Evolutionary conservation across 163 green algal genomes (phyloP).

Genomic region (Coccomyxa subellipsoidea): DNA sequence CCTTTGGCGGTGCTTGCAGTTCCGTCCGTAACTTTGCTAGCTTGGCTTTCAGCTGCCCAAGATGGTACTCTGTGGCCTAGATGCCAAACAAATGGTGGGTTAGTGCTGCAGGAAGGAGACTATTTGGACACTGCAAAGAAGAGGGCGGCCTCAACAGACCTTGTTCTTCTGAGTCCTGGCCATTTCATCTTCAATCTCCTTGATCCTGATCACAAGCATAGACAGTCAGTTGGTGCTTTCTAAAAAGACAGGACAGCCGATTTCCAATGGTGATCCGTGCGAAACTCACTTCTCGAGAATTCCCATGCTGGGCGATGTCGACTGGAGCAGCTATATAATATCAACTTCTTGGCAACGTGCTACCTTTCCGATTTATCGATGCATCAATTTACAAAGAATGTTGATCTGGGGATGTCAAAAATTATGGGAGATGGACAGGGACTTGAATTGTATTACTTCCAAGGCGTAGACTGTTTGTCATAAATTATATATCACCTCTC

Average conservation of each 20-base stretch:
- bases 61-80: slow-evolving; percentile 90
- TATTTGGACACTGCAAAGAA: not conserved
- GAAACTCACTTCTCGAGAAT: slow-evolving; percentile 81
- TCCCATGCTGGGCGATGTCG: slow-evolving; percentile 64
- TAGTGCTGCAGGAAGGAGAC: too few relatives aligned
- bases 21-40: slow-evolving; percentile 95
- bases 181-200: slow-evolving; percentile 99
- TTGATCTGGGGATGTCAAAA: too few relatives aligned
- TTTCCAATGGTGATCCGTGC: too few relatives aligned
- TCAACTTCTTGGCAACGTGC: too few relatives aligned
- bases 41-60: slow-evolving; percentile 94
- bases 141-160: slow-evolving; percentile 29
- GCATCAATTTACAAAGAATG: too few relatives aligned
- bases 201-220: slow-evolving; percentile 55
- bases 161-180: slow-evolving; percentile 98
- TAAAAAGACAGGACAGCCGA: slow-evolving; percentile 6
- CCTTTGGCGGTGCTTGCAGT: slow-evolving; percentile 81
- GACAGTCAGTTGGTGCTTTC: not conserved
- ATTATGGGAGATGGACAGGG: too few relatives aligned
- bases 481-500: too few relatives aligned
- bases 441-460: too few relatives aligned
- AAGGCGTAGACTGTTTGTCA: too few relatives aligned
- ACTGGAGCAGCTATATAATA: not conserved
- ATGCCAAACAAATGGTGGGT: not conserved
- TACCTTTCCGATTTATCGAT: too few relatives aligned